Evolutionary conservation across 148 eudicot species (phyloP), one percentile per base, ranked within the genome.

Genomic region (Rhododendron ovatum): DNA sequence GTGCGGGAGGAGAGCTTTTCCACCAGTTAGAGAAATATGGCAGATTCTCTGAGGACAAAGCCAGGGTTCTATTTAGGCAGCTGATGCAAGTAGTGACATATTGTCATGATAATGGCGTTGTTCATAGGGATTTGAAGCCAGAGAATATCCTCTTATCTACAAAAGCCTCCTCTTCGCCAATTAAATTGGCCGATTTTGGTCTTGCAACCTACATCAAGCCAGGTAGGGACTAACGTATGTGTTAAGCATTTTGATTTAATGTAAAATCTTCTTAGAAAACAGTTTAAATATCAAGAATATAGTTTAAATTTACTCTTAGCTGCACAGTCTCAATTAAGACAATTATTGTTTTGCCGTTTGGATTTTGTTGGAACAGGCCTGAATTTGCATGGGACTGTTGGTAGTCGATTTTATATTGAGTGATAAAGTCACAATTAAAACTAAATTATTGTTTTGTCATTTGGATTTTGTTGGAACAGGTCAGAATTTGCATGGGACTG

Each of bases 391-490:
- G 95, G 98, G 65, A 95, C 94, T 18, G 98, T 96, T 67, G 98
- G 98, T 71, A 94, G 98, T 88, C 98, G 96, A 35, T 94, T 95
- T 83, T 95, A 96, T 90, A 95, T 95, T 82, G 98, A 65, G 71
- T 30, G 11, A n/a, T 26, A 14, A 45, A 20, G 15, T 12, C 81
- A 41, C 22, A 78, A n/a, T 78, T 78, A 39, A 45, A 18, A 39
- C 26, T 43, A 20, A 24, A 24, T 48, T 18, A 57, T 33, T 30
- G 1, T 48, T 86, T 48, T 86, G 88, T 86, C 81, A 39, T 84
- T 90, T 84, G 30, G 24, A 81, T 89, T 39, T 78, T 88, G 48
- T 43, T 82, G 84, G 81, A 87, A 84, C 95, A 96, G 99, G 99
- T 39, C 92, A 96, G 85, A 91, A 88, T 59, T 86, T 96, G 83